Evolutionary conservation across 1,139 yeast species (phyloP), one percentile per base, ranked within the genome.

Genomic region (Barnettozyma hawaiiensis): DNA sequence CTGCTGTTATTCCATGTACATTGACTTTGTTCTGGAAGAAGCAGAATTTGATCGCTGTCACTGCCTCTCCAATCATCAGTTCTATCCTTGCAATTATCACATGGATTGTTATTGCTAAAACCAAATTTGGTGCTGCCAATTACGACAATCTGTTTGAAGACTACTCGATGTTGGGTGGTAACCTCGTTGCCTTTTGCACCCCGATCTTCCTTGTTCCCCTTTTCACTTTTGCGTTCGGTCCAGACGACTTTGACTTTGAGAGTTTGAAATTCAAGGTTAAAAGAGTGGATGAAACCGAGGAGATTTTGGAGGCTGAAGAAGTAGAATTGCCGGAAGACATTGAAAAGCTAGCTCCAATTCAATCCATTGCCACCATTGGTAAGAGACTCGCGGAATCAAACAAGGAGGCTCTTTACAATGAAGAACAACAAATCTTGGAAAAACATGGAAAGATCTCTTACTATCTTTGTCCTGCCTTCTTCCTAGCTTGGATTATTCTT

Each of bases 131-230:
- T 18, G 47, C 66, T 0, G 66, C 81, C 35, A 76, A 75, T 26
- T 79, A 85, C 39, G 75, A 65, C 33, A 81, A 80, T 38, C 76
- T 95, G 19, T 86, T 87, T 49, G 74, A 73, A 50, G 92, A 85
- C 60, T 74, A 83, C 59, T 82, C 95, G 24, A 85, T 85, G 95
- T 71, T 86, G 49, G 80, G 85, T 3, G 96, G 96, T 46, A 87
- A 86, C 58, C 78, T 85, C 37, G 87, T 85, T 42, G 92, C 96
- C 0, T 67, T 89, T 48, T 70, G 80, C 43, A 74, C 89, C 2
- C 96, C 96, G n/a, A 56, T 75, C 27, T 62, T 89, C 16, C 69
- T 81, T 46, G 69, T 81, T 43, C 90, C 95, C 12, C 54, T 83
- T 6, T 66, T 89, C 42, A 84, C 94, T 0, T 67, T 71, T 37